phyloP scores from a whole-genome alignment of 2,329 filamentous ascomycete genomes.

The Botrytis squamosa region DNA sequence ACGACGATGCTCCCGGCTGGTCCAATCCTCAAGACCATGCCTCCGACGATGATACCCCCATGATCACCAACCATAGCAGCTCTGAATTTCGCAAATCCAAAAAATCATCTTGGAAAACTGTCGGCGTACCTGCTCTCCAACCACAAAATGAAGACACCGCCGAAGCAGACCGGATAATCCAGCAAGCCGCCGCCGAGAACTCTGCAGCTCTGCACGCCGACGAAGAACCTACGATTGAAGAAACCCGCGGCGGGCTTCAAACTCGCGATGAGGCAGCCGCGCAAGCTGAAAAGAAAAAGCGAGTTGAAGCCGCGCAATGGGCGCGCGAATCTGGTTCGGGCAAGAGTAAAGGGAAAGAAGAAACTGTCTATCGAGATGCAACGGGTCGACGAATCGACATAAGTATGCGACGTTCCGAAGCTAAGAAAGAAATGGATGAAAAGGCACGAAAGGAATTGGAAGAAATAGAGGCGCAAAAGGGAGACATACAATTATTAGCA shows the following conservation, averaged over 20 bases:
- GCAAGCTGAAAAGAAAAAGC: slow-evolving; percentile 64
- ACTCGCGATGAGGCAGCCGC: slow-evolving; percentile 74
- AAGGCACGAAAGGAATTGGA: slow-evolving; percentile 62
- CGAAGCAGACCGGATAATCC: slow-evolving; percentile 77
- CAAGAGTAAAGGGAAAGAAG: slow-evolving; percentile 54
- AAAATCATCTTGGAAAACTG: slow-evolving; percentile 75
- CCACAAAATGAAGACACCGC: slow-evolving; percentile 50
- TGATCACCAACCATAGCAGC: slow-evolving; percentile 48
- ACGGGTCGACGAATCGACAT: slow-evolving; percentile 93
- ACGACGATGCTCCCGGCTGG: slow-evolving; percentile 55
- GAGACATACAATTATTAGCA: slow-evolving; percentile 77
- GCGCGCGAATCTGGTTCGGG: slow-evolving; percentile 41
- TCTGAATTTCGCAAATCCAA: slow-evolving; percentile 72
- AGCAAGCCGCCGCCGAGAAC: slow-evolving; percentile 67
- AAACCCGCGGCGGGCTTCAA: slow-evolving; percentile 84
- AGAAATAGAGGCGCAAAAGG: slow-evolving; percentile 70
- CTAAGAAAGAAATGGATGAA: slow-evolving; percentile 74
- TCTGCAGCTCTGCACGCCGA: slow-evolving; percentile 51
- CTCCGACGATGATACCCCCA: slow-evolving; percentile 52
- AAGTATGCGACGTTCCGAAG: slow-evolving; percentile 84
- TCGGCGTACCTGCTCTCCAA: slow-evolving; percentile 49
- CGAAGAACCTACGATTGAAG: slow-evolving; percentile 73
- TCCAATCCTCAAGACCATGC: slow-evolving; percentile 45
- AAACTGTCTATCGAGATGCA: slow-evolving; percentile 94
- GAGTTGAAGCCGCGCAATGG: slow-evolving; percentile 58